Evolutionary conservation across 2,329 filamentous ascomycete genomes (phyloP), one percentile per base, ranked within the genome.

Genomic region (Periconia macrospinosa): DNA sequence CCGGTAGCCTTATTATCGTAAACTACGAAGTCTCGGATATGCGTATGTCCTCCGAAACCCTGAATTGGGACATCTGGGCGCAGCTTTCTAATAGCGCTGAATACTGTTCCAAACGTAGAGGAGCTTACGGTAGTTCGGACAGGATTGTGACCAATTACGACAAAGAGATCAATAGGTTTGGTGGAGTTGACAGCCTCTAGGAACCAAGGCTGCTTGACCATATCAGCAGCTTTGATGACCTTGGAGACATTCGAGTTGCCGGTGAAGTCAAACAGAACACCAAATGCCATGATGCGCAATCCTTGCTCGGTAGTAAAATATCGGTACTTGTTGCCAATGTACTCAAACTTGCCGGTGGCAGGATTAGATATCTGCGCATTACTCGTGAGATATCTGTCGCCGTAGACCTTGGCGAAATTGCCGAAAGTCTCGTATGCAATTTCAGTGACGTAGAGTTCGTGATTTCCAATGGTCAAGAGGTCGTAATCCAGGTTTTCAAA

Each of bases 61-160:
- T 88, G 85, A 45, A 89, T 81, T 0, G 86, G 86, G 1, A 80
- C 83, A 14, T 80, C 73, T 1, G 84, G 81, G 49, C 81, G 81
- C 17, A 79, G 71, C 11, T 77, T 76, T 15, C 86, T 81, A 58
- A 89, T 87, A 30, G 83, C 81, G 42, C 82, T 76, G 60, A 83
- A 81, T 14, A 89, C 81, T 0, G 75, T 76, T 2, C 74, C 68
- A 55, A 80, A 76, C 6, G 76, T 77, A 47, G 72, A 76, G 35
- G 71, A 75, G 61, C 77, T 81, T 18, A 71, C 76, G 6, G 67
- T 72, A 13, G 75, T 74, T 2, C 81, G 76, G 7, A 82, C 79
- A 15, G 84, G 83, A 60, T 86, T 88, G 69, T 89, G 86, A 1
- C 86, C 86, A 40, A 86, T 76, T 11, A 89, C 70, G 18, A 89